Evolutionary conservation across 2,329 filamentous ascomycete species (phyloP).

Genomic region (Penicillium sp.): DNA sequence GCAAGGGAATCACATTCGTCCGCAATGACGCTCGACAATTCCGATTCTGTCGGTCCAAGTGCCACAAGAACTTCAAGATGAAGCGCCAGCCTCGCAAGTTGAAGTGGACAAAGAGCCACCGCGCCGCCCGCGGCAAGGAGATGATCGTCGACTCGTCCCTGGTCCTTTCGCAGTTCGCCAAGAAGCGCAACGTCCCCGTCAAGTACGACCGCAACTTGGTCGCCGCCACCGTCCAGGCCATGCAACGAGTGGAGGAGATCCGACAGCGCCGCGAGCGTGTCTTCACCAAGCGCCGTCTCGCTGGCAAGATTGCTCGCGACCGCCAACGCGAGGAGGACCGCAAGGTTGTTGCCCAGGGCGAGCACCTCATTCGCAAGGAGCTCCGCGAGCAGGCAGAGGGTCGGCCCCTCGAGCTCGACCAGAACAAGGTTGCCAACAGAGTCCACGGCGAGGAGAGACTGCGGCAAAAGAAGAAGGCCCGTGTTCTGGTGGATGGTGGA

Average conservation of each 20-base stretch:
- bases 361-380: slow-evolving; percentile 83
- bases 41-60: slow-evolving; percentile 70
- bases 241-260: slow-evolving; percentile 89
- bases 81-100: slow-evolving; percentile 97
- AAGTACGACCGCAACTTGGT: slow-evolving; percentile 95
- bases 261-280: slow-evolving; percentile 79
- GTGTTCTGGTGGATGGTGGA: slow-evolving; percentile 49
- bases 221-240: slow-evolving; percentile 83
- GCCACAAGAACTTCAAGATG: slow-evolving; percentile 88
- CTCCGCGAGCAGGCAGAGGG: slow-evolving; percentile 62
- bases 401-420: slow-evolving; percentile 37
- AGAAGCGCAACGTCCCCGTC: slow-evolving; percentile 89
- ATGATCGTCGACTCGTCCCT: slow-evolving; percentile 95
- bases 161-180: slow-evolving; percentile 71
- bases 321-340: slow-evolving; percentile 77
- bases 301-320: slow-evolving; percentile 74
- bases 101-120: slow-evolving; percentile 95
- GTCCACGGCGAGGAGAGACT: slow-evolving; percentile 47
- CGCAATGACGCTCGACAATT: slow-evolving; percentile 69
- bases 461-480: slow-evolving; percentile 50
- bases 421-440: slow-evolving; percentile 39
- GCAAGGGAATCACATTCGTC: slow-evolving; percentile 69
- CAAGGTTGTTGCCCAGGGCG: slow-evolving; percentile 88
- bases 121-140: slow-evolving; percentile 79
- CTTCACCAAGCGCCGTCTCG: slow-evolving; percentile 94